A percentile compares a stretch with the other conserved stretches of the same genome.
Evolutionary conservation across 2,329 filamentous ascomycete genomes (phyloP).

Genomic region (Teratosphaeria zuluensis): DNA sequence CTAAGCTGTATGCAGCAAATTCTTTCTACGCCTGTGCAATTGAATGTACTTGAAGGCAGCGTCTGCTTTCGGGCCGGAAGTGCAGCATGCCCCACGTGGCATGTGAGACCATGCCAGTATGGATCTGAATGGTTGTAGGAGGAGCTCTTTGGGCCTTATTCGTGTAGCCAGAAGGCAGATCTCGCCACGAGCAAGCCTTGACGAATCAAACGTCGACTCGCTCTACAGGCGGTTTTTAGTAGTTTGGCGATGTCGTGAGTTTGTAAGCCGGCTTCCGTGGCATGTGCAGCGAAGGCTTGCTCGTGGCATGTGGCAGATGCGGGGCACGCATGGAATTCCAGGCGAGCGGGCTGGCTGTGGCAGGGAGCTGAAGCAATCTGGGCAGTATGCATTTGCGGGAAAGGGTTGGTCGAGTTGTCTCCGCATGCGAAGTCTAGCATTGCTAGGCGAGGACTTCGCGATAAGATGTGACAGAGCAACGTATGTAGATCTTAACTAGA

Average conservation of each 20-base stretch:
- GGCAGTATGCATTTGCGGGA: neutral
- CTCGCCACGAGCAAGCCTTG: neutral
- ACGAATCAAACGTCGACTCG: neutral
- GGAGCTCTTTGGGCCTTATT: neutral
- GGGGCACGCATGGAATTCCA: neutral
- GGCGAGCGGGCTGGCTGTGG: neutral
- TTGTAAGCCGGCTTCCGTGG: neutral
- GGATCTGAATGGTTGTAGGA: neutral
- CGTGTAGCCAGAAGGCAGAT: neutral
- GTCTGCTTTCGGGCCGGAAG: neutral
- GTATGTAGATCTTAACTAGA: neutral
- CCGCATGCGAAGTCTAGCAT: neutral
- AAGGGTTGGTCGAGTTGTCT: neutral
- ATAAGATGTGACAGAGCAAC: neutral
- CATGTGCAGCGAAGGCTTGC: neutral
- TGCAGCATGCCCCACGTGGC: neutral
- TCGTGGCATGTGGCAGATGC: neutral
- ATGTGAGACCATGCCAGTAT: neutral
- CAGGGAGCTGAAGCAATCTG: neutral
- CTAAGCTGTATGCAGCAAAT: neutral
- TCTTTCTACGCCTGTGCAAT: neutral
- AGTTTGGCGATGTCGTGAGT: neutral
- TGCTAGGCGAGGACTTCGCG: neutral
- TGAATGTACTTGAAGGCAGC: neutral
- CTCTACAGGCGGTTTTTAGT: neutral